Evolutionary conservation across 331 rosid genomes (phyloP).

Genomic region (Pyrus hybrid): DNA sequence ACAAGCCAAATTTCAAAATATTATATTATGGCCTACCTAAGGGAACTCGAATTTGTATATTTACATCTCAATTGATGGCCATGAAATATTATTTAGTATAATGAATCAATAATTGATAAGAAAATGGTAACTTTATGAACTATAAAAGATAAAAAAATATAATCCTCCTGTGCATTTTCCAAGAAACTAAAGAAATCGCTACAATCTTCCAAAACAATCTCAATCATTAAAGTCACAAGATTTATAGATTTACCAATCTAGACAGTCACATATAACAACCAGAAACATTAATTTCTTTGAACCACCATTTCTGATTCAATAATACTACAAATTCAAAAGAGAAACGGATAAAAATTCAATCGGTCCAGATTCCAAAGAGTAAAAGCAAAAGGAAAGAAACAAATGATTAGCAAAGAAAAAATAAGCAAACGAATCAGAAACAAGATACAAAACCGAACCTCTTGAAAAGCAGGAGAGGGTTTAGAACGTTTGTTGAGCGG

Average conservation of each 20-base stretch:
- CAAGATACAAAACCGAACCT: conserved; percentile 31
- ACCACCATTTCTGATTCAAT: neutral
- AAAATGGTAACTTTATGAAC: neutral
- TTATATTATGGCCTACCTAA: neutral
- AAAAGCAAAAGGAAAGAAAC: neutral
- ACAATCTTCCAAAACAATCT: neutral
- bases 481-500: conserved; percentile 41
- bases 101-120: neutral
- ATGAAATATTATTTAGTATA: conserved; percentile 40
- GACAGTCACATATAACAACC: neutral
- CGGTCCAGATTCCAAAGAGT: neutral
- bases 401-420: neutral
- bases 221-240: neutral
- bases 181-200: neutral
- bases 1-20: neutral
- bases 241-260: neutral
- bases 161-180: neutral
- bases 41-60: neutral
- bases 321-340: neutral
- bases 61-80: neutral
- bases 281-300: neutral
- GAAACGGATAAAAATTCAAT: neutral
- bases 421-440: conserved; percentile 5
- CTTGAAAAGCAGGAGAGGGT: conserved; percentile 22
- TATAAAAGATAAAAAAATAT: neutral